phyloP scores from a whole-genome alignment of 768 basidiomycete species.

The Cystobasidium onofrii region DNA sequence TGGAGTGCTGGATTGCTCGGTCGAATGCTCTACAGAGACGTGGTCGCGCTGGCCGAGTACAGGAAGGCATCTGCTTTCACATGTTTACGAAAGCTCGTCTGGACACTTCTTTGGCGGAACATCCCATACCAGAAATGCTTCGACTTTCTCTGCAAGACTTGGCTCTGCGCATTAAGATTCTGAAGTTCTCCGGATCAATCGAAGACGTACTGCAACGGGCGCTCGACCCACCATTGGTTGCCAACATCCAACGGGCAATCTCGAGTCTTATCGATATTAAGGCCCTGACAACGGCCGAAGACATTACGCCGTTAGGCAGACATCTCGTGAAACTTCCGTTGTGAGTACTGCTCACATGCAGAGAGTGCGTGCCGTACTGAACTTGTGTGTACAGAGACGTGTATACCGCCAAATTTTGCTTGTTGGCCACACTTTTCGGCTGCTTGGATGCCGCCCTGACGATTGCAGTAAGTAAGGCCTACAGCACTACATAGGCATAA shows the following conservation, averaged over 20 bases:
- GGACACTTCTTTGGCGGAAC: conserved; percentile 78
- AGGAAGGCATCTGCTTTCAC: conserved; percentile 82
- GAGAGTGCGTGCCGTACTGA: background rate
- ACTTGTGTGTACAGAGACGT: conserved; percentile 55
- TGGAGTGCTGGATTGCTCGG: conserved; percentile 82
- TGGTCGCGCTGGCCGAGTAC: conserved; percentile 86
- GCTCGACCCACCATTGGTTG: conserved; percentile 73
- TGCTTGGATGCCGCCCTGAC: conserved; percentile 95
- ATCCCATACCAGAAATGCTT: conserved; percentile 91
- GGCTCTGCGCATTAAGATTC: conserved; percentile 81
- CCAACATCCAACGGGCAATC: conserved; percentile 85
- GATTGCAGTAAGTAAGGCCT: conserved; percentile 53
- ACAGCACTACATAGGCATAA: background rate
- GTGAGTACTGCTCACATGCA: background rate
- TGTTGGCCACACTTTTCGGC: conserved; percentile 71
- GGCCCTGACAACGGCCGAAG: conserved; percentile 73
- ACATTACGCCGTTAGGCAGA: conserved; percentile 88
- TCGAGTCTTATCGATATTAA: conserved; percentile 83
- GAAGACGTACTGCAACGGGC: conserved; percentile 82
- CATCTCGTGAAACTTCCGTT: conserved; percentile 84
- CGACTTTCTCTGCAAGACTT: conserved; percentile 85
- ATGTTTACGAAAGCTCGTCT: conserved; percentile 81
- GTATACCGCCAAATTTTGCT: conserved; percentile 84
- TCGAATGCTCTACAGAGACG: conserved; percentile 50
- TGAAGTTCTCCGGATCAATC: conserved; percentile 79